Base-by-base conservation (phyloP, 164 flowering plant genomes). In the Chloranthus sessilifolius region DNA sequence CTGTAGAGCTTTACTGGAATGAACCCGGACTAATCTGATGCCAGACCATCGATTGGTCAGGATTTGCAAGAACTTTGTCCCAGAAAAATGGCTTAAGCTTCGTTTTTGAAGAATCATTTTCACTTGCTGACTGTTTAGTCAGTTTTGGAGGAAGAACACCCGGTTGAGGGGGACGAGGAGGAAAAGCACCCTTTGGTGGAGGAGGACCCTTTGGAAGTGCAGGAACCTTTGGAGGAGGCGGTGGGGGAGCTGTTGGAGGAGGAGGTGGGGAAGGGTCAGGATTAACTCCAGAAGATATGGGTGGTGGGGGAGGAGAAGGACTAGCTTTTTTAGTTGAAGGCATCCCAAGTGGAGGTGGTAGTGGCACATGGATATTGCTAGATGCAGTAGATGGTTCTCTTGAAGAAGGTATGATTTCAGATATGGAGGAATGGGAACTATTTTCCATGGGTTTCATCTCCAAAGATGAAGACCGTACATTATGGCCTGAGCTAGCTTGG, bases 41-140 rank as follows among this genome's bases (percentile, higher is more conserved):
- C 96, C 96, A 88, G 53, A 85, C 96, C 96, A 88, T 88, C 53
- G 96, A 79, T 22, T 79, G 77, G 41, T 79, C 94, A 48, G 96
- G 83, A 56, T 75, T 82, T 10, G 96, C 96, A 30, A 71, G 59
- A 61, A 88, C 96, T 58, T 88, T 88, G 64, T 88, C 96, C 96
- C 96, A 88, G 64, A 82, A 83, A 67, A 88, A 88, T 20, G 96
- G 96, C 72, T 88, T 88, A 29, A 88, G 65, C 71, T 85, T 88
- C 38, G 96, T 53, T 70, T 80, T 88, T 24, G 80, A 38, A 60
- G 69, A 80, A 61, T 68, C 77, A 39, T 51, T 64, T 31, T 75
- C 82, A 47, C 9, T 64, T 29, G 75, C 43, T 40, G 66, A 47
- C 28, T 69, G 77, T 10, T 63, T 66, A 52, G 74, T 44, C 11